Conservation (phyloP, 768 basidiomycete species). For the Pulveroboletus ravenelii region DNA sequence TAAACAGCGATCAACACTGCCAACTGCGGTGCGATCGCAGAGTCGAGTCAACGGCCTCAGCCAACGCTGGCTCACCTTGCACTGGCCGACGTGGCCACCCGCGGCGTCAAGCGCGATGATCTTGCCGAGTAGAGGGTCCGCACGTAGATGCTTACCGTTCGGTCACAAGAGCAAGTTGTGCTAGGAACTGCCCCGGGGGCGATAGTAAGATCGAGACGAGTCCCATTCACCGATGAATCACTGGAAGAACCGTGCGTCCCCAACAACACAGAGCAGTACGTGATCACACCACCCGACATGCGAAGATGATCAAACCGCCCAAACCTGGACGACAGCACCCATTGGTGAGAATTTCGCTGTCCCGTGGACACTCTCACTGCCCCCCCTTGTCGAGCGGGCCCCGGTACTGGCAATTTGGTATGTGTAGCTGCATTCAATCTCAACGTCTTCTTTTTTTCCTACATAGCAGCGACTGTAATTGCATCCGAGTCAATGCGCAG, state of each 20-base stretch:
- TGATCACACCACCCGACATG: neutral
- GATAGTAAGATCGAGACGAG: neutral
- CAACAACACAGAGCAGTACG: neutral
- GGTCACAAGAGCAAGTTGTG: neutral
- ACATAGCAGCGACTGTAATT: too few relatives aligned
- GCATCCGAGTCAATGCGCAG: too few relatives aligned
- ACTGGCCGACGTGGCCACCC: too few relatives aligned
- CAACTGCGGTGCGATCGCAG: constrained; percentile 7
- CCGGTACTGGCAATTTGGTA: neutral
- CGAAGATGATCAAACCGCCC: neutral
- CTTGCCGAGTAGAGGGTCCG: neutral
- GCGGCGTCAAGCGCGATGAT: neutral
- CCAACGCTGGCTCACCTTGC: neutral
- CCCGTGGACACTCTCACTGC: neutral
- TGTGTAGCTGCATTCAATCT: neutral
- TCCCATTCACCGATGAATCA: neutral
- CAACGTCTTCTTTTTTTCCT: too few relatives aligned
- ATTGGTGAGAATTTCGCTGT: neutral
- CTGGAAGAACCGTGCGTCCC: neutral
- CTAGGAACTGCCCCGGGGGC: too few relatives aligned
- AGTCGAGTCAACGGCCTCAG: too few relatives aligned
- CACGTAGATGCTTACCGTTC: too few relatives aligned
- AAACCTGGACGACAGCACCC: neutral
- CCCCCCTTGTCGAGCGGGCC: neutral
- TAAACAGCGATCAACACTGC: constrained; percentile 23